Conservation (phyloP, 2,329 filamentous ascomycete species). For the Pestalotiopsis sp. region DNA sequence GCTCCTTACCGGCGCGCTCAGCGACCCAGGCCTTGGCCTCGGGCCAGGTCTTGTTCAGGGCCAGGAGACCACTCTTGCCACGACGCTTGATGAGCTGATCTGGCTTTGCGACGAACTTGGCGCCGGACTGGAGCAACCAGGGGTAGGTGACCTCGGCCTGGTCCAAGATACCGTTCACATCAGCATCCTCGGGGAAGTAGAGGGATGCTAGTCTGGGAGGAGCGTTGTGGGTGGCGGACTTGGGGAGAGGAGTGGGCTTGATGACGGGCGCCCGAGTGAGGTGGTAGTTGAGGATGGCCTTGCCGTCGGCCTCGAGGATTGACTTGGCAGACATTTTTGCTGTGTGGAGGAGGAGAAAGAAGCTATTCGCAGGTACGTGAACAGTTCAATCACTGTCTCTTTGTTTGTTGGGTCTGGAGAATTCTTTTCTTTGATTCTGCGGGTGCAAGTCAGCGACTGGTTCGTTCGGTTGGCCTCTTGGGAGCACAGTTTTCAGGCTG, state of each 20-base stretch:
- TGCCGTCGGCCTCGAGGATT: constrained; percentile 98
- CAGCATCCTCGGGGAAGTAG: constrained; percentile 87
- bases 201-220: constrained; percentile 88
- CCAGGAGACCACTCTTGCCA: constrained; percentile 96
- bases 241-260: constrained; percentile 93
- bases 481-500: not conserved
- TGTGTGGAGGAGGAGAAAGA: constrained; percentile 15
- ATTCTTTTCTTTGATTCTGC: constrained; percentile 1
- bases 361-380: constrained; percentile 28
- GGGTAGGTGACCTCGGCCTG: constrained; percentile 96
- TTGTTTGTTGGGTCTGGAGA: constrained; percentile 3
- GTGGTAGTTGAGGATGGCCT: constrained; percentile 99
- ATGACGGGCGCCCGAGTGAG: constrained; percentile 96
- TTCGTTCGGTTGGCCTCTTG: not conserved
- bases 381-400: constrained; percentile 18
- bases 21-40: constrained; percentile 95
- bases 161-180: constrained; percentile 82
- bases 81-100: constrained; percentile 99
- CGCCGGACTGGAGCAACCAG: constrained; percentile 81
- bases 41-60: constrained; percentile 95
- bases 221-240: constrained; percentile 85
- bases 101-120: constrained; percentile 98
- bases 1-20: constrained; percentile 85
- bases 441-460: constrained; percentile 22
- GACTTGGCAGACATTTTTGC: constrained; percentile 88